These are phyloP conservation scores for Macrophomina tecta DNA, from an alignment of 2,329 filamentous ascomycete species.

Conservation along the genomic window DNA sequence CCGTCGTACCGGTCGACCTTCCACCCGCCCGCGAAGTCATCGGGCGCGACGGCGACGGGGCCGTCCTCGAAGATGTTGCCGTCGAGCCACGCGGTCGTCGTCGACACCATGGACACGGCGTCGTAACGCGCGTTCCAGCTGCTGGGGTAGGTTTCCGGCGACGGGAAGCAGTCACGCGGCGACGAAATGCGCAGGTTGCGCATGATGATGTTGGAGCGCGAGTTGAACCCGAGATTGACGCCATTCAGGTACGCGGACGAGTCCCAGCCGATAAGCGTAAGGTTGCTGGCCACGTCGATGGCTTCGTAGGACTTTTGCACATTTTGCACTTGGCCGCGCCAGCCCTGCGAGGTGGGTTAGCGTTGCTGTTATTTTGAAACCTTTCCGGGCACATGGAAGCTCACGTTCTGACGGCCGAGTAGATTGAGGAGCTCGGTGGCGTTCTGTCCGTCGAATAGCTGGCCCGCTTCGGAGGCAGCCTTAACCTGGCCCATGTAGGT, in stretches of 20 bases:
- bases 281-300: constrained; percentile 19
- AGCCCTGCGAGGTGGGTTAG: not conserved
- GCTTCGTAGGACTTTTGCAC: constrained; percentile 16
- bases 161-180: constrained; percentile 22
- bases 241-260: constrained; percentile 13
- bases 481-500: constrained; percentile 1
- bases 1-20: constrained; percentile 26
- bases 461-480: not conserved
- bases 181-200: constrained; percentile 24
- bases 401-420: constrained; percentile 4
- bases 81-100: constrained; percentile 19
- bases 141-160: constrained; percentile 12
- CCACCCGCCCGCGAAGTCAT: constrained; percentile 12
- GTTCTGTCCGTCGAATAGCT: constrained; percentile 7
- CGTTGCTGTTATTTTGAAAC: not conserved
- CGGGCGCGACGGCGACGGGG: constrained; percentile 10
- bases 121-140: constrained; percentile 22
- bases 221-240: constrained; percentile 24
- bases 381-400: too few species aligned
- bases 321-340: constrained; percentile 19
- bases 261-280: constrained; percentile 21
- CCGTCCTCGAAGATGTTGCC: constrained; percentile 26
- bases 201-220: constrained; percentile 21
- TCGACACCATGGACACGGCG: constrained; percentile 21
- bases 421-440: constrained; percentile 19